Percentiles rank a stretch among this genome's conserved stretches.
Conservation (phyloP, 2,329 filamentous ascomycete genomes). For the Phyllosticta citriasiana region DNA sequence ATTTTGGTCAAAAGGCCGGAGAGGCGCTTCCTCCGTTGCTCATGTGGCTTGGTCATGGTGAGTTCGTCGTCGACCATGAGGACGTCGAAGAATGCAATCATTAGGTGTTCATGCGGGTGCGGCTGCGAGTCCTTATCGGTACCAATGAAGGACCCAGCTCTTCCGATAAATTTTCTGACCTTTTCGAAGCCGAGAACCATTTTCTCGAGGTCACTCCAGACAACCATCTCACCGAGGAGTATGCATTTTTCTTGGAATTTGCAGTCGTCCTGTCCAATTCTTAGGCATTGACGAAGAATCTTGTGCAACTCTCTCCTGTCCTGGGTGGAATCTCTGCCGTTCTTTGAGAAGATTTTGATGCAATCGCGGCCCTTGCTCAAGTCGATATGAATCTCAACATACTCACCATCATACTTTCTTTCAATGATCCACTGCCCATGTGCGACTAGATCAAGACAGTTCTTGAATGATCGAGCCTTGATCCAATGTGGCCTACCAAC, state of each 20-base stretch:
- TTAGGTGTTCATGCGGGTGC: slow-evolving; percentile 46
- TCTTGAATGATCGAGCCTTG: slow-evolving; percentile 50
- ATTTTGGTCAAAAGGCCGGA: slow-evolving; percentile 44
- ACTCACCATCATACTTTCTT: slow-evolving; percentile 79
- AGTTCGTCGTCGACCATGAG: slow-evolving; percentile 46
- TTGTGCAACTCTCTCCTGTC: slow-evolving; percentile 56
- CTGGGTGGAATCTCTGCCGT: slow-evolving; percentile 74
- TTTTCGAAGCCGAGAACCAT: slow-evolving; percentile 69
- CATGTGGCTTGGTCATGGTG: slow-evolving; percentile 44
- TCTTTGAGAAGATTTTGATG: slow-evolving; percentile 84
- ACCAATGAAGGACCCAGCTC: slow-evolving; percentile 61
- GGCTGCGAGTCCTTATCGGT: slow-evolving; percentile 56
- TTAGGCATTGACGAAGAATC: slow-evolving; percentile 54
- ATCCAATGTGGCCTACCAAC: slow-evolving; percentile 35
- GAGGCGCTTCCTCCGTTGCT: slow-evolving; percentile 51
- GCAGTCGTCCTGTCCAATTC: slow-evolving; percentile 49
- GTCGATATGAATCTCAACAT: slow-evolving; percentile 80
- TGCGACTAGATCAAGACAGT: slow-evolving; percentile 58
- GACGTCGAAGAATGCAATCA: slow-evolving; percentile 53
- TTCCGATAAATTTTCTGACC: slow-evolving; percentile 67
- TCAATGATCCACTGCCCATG: slow-evolving; percentile 61
- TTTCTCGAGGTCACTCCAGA: slow-evolving; percentile 58
- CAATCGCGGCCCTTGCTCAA: slow-evolving; percentile 43
- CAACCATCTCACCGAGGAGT: slow-evolving; percentile 72
- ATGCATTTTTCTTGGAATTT: slow-evolving; percentile 59